Base-by-base conservation (phyloP, 352 stramenopile genomes). In the Globisporangium ultimum region DNA sequence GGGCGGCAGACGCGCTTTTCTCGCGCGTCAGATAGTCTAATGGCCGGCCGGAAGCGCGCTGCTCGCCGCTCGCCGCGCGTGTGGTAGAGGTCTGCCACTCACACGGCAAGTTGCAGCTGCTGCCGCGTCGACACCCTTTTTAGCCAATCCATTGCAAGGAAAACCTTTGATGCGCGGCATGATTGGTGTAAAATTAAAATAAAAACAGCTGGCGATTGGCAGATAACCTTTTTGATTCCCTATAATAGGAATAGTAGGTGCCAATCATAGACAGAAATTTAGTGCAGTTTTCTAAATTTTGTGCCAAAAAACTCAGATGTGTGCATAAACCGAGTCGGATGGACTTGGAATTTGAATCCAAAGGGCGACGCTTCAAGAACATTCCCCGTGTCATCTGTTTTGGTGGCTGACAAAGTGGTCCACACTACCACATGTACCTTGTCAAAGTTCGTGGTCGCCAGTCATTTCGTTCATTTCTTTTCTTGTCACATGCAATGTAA, bases 361-460 rank as follows among this genome's bases (percentile, higher is more conserved):
- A 41, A n/a, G n/a, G n/a, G 24, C 28, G 21, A 4, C 28, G 15
- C 28, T 54, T 42, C 48, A 54, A 54, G 48, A 54, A 54, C 41
- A n/a, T 54, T 53, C 48, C 36, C n/a, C 17, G 20, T 3, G 48
- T 41, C 47, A n/a, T n/a, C n/a, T n/a, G 11, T 36, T 53, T 53
- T 53, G 7, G 48, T 53, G 48, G 48, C 48, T 53, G 48, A 24
- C 48, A 54, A 54, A 54, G 48, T 54, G 48, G 48, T 54, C 48
- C 48, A 54, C 48, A 54, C 48, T 4, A 54, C 36, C 12, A n/a
- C n/a, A n/a, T n/a, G n/a, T n/a, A n/a, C n/a, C n/a, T n/a, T n/a
- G n/a, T n/a, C n/a, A n/a, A n/a, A n/a, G n/a, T n/a, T n/a, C n/a
- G n/a, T n/a, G n/a, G n/a, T n/a, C n/a, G n/a, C n/a, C n/a, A n/a